Conservation (phyloP, 371 early-diverging fungal species). For the Mortierella sp. region DNA sequence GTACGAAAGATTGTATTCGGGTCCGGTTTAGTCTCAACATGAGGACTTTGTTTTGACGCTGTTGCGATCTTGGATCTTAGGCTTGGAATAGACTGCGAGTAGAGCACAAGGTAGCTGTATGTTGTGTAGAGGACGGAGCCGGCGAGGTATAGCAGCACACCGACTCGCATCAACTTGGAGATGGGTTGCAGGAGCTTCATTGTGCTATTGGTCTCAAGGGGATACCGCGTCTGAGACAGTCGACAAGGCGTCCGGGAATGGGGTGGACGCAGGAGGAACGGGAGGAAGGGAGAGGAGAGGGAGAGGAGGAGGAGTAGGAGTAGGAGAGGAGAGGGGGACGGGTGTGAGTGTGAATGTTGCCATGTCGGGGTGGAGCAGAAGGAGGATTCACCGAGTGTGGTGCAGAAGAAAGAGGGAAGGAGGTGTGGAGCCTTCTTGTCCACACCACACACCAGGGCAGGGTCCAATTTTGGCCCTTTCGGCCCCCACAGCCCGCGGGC, state of each 20-base stretch:
- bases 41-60: too few relatives aligned
- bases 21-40: too few relatives aligned
- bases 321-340: background rate
- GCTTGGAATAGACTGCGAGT: too few relatives aligned
- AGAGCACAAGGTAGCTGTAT: slow-evolving; percentile 9
- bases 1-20: too few relatives aligned
- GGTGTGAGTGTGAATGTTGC: too few relatives aligned
- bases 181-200: slow-evolving; percentile 1
- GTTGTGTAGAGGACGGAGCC: slow-evolving; percentile 43
- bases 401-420: too few relatives aligned
- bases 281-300: background rate
- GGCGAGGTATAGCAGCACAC: slow-evolving; percentile 36
- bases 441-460: too few relatives aligned
- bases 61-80: too few relatives aligned
- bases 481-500: background rate
- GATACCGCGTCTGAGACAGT: background rate
- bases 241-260: too few relatives aligned
- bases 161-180: slow-evolving; percentile 33
- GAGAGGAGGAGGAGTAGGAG: background rate
- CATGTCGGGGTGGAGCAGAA: too few relatives aligned
- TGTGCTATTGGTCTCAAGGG: slow-evolving; percentile 12
- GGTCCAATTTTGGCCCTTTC: background rate
- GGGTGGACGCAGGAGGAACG: background rate
- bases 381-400: too few relatives aligned
- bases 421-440: too few relatives aligned